Evolutionary conservation across 2,329 filamentous ascomycete species (phyloP).

Genomic region (Nannizzia gypsea): DNA sequence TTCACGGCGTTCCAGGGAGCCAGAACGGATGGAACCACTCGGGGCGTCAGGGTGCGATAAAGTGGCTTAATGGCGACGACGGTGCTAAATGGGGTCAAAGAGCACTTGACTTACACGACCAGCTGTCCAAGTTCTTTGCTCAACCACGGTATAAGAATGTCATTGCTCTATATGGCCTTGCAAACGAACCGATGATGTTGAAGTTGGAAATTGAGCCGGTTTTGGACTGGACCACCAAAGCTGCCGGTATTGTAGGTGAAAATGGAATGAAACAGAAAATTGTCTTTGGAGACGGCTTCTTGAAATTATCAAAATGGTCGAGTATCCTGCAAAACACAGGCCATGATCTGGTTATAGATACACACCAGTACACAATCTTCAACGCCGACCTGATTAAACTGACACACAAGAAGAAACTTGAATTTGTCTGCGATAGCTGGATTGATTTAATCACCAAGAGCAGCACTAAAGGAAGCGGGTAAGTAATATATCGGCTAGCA

Average conservation of each 20-base stretch:
- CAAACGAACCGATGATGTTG: conserved; percentile 88
- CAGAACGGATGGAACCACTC: conserved; percentile 99
- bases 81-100: conserved; percentile 67
- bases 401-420: conserved; percentile 70
- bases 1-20: conserved; percentile 82
- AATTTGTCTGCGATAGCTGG: conserved; percentile 75
- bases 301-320: conserved; percentile 84
- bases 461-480: conserved; percentile 60
- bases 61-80: conserved; percentile 85
- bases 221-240: conserved; percentile 65
- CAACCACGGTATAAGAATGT: conserved; percentile 88
- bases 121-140: conserved; percentile 81
- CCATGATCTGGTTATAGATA: conserved; percentile 69
- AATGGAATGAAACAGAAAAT: conserved; percentile 65
- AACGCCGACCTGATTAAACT: conserved; percentile 75
- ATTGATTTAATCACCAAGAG: conserved; percentile 61
- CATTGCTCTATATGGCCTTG: conserved; percentile 82
- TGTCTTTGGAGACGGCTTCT: conserved; percentile 89
- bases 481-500: conserved; percentile 13
- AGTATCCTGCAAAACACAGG: conserved; percentile 61
- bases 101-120: conserved; percentile 75
- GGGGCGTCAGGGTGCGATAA: conserved; percentile 65
- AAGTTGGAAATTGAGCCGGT: conserved; percentile 54
- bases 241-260: conserved; percentile 57
- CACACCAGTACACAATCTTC: conserved; percentile 98